phyloP scores from a whole-genome alignment of 2,329 filamentous ascomycete species.

The Colletotrichum liaoningense region DNA sequence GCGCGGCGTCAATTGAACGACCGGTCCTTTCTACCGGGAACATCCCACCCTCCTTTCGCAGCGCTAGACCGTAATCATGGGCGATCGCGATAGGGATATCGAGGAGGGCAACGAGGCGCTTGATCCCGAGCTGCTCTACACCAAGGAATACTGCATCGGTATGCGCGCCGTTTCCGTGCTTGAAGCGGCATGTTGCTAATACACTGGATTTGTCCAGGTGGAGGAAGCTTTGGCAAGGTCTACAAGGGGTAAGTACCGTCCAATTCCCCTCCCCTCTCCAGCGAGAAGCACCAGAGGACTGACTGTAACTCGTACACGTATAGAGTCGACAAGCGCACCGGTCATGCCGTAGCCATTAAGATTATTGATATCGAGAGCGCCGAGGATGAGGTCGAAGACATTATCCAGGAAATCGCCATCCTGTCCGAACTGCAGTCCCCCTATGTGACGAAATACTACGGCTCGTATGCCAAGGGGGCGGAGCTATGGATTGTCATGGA shows the following conservation, averaged over 20 bases:
- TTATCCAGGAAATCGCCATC: conserved; percentile 98
- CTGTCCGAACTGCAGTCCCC: conserved; percentile 95
- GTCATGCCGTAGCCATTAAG: conserved; percentile 96
- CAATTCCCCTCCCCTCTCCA: neutral
- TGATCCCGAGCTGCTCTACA: conserved; percentile 92
- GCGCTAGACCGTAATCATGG: conserved; percentile 50
- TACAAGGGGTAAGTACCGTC: conserved; percentile 83
- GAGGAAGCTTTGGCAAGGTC: conserved; percentile 97
- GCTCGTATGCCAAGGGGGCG: conserved; percentile 94
- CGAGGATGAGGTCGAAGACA: conserved; percentile 99
- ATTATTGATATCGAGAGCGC: conserved; percentile 99
- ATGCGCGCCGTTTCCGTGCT: conserved; percentile 43
- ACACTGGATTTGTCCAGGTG: conserved; percentile 65
- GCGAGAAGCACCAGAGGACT: conserved; percentile 10
- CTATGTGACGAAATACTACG: conserved; percentile 97
- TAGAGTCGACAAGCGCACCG: conserved; percentile 88
- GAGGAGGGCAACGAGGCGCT: conserved; percentile 66
- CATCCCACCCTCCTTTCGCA: neutral
- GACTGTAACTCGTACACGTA: conserved; percentile 48
- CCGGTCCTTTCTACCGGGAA: neutral
- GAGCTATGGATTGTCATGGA: conserved; percentile 99
- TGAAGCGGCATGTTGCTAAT: conserved; percentile 12
- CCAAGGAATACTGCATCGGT: conserved; percentile 92
- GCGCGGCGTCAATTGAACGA: neutral
- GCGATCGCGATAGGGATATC: conserved; percentile 59